phyloP scores from a whole-genome alignment of 768 basidiomycete genomes.

The Mycena galericulata region DNA sequence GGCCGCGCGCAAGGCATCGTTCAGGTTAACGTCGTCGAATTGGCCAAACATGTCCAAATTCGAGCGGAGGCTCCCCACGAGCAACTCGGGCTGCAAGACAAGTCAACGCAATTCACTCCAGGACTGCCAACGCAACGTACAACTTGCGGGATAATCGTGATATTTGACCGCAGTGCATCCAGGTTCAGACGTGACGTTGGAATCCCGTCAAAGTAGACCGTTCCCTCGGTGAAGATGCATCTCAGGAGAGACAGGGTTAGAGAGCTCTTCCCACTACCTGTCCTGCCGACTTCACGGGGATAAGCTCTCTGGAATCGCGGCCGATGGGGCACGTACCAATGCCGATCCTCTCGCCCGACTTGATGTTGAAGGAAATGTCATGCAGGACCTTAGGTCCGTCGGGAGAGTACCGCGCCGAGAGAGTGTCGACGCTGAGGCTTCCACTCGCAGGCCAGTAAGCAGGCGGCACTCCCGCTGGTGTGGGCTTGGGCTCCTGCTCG shows the following conservation, averaged over 20 bases:
- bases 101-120: not conserved
- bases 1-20: constrained; percentile 44
- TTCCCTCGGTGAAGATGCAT: constrained; percentile 47
- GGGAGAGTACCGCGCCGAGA: constrained; percentile 53
- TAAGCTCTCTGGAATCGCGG: not conserved
- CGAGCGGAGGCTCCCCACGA: constrained; percentile 54
- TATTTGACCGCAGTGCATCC: constrained; percentile 55
- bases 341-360: constrained; percentile 60
- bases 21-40: constrained; percentile 50
- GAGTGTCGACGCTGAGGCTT: constrained; percentile 53
- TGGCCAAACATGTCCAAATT: constrained; percentile 59
- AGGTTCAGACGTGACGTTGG: constrained; percentile 55
- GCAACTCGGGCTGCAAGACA: constrained; percentile 41
- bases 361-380: constrained; percentile 50
- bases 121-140: not conserved
- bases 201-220: constrained; percentile 57
- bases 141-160: constrained; percentile 58
- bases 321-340: constrained; percentile 38
- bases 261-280: too few species aligned
- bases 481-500: constrained; percentile 53
- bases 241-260: constrained; percentile 53
- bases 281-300: too few species aligned
- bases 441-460: constrained; percentile 56
- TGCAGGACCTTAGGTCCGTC: constrained; percentile 21
- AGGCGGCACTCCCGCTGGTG: constrained; percentile 32